These are phyloP conservation scores for Tilletia walkeri DNA, from an alignment of 1,284 basidiomycete species.

Conservation along the genomic window DNA sequence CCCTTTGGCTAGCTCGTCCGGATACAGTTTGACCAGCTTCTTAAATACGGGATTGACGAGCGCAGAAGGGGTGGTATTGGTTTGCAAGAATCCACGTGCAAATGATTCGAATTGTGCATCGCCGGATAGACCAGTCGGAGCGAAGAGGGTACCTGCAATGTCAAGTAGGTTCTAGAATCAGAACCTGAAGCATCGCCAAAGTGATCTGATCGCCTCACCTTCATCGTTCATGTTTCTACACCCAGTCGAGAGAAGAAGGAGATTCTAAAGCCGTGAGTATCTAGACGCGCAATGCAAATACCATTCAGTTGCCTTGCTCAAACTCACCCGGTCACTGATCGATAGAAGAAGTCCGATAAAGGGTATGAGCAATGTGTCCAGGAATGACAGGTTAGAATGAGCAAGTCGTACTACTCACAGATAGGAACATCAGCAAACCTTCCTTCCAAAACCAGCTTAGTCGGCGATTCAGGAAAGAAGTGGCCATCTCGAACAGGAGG, in stretches of 20 bases:
- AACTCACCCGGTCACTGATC: too few relatives aligned
- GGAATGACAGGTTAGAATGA: too few relatives aligned
- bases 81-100: constrained; percentile 25
- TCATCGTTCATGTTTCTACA: constrained; percentile 28
- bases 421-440: constrained; percentile 34
- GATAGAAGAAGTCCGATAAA: too few relatives aligned
- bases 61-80: constrained; percentile 23
- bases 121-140: constrained; percentile 12
- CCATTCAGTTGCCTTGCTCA: too few relatives aligned
- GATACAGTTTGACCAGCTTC: constrained; percentile 26
- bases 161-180: neutral
- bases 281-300: too few relatives aligned
- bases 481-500: constrained; percentile 33
- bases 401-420: neutral
- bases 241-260: too few relatives aligned
- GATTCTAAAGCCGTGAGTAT: too few relatives aligned
- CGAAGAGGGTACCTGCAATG: neutral
- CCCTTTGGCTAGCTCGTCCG: constrained; percentile 25
- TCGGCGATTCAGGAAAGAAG: constrained; percentile 32
- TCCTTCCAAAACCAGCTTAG: constrained; percentile 24
- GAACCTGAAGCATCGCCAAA: constrained; percentile 18
- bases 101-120: constrained; percentile 25
- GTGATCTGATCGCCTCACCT: constrained; percentile 27
- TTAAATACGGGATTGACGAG: constrained; percentile 26
- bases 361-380: too few relatives aligned